These are phyloP conservation scores for Metroxylon sagu DNA, from an alignment of 176 grass and related monocot genomes.

Conservation along the genomic window DNA sequence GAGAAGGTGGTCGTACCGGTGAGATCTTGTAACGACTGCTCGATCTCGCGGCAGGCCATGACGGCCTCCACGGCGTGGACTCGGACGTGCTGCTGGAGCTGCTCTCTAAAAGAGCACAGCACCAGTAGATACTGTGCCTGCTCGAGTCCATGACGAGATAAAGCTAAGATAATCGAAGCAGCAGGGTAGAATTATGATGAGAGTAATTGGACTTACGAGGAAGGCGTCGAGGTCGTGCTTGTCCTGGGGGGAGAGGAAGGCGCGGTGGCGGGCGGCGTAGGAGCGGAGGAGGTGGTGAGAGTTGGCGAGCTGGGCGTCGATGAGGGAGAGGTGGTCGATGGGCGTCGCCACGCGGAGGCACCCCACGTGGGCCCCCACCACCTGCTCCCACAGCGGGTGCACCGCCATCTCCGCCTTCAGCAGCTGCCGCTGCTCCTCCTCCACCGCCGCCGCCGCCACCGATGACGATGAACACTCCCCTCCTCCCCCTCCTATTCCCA, in stretches of 20 bases:
- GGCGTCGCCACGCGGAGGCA: constrained; percentile 96
- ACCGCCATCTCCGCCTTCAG: constrained; percentile 93
- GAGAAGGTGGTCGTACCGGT: constrained; percentile 41
- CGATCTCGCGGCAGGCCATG: constrained; percentile 98
- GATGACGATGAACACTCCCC: constrained; percentile 54
- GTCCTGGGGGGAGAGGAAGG: constrained; percentile 81
- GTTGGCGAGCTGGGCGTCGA: constrained; percentile 82
- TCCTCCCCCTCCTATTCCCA: constrained; percentile 17
- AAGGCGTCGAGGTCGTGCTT: constrained; percentile 98
- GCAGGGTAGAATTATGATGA: not conserved
- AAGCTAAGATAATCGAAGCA: not conserved
- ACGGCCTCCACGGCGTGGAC: constrained; percentile 99
- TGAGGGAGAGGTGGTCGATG: constrained; percentile 90
- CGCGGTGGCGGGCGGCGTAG: constrained; percentile 69
- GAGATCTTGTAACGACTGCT: constrained; percentile 90
- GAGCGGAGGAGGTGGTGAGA: constrained; percentile 79
- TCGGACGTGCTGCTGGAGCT: constrained; percentile 98
- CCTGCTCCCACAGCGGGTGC: constrained; percentile 96
- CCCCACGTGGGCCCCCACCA: constrained; percentile 75
- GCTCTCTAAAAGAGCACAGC: constrained; percentile 97
- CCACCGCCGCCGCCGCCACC: constrained; percentile 33
- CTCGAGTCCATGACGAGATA: not conserved
- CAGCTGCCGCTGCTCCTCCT: constrained; percentile 70
- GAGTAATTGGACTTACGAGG: constrained; percentile 37
- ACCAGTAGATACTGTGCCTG: constrained; percentile 91